Base-by-base conservation (phyloP, 805 yeast genomes). In the Candida verbasci region DNA sequence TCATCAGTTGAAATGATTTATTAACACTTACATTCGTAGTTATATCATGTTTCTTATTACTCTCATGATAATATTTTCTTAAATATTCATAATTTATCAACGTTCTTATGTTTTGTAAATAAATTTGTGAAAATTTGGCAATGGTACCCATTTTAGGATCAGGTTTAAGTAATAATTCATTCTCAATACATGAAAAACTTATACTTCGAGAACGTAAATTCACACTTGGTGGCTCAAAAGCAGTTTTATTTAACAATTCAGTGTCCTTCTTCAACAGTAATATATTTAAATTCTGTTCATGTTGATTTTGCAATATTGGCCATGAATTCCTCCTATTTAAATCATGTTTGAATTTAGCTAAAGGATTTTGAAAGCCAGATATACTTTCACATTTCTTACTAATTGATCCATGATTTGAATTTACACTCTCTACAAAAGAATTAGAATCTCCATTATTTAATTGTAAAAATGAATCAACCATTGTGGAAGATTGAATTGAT, bases 311-410 rank as follows among this genome's bases (percentile, higher is more conserved):
- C 6, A 32, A 11, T 20, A 44, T 48, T 1, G 72, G 70, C 30
- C 24, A 62, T 1, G 71, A 64, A 38, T 53, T 61, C 34, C 72
- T 50, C 22, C 72, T 42, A 33, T 42, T 42, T 18, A 42, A 37
- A 17, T 34, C 30, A 9, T 23, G 40, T 34, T 40, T 38, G n/a
- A 42, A 24, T 20, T n/a, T 23, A 9, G 17, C 28, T 15, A 42
- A 28, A 6, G 46, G 46, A 20, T 27, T 18, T 9, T 26, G 14
- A n/a, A 29, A 24, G 7, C 34, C 43, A 7, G 31, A 3, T 3
- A 17, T 12, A 17, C 8, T 24, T 5, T 25, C 22, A 27, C 35
- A 30, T 22, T 25, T 14, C 9, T 17, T 25, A 20, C 3, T 24
- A 4, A 17, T 7, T 11, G 37, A 17, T 12, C 17, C 29, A 4